phyloP scores from a whole-genome alignment of 768 basidiomycete species.

The Trametes gibbosa region DNA sequence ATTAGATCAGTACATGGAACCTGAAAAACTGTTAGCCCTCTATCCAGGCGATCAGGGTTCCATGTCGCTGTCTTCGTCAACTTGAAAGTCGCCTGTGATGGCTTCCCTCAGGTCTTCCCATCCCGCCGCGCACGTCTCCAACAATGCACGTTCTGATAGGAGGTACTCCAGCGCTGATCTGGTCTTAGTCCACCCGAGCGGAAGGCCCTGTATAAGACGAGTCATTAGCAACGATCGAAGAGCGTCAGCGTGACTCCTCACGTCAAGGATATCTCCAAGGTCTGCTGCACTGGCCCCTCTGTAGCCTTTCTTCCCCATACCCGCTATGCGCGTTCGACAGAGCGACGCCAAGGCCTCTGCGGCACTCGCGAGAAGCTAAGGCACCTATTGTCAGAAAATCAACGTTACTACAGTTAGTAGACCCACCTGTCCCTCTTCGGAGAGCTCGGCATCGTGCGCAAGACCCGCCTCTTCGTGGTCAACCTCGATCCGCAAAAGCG shows the following conservation, averaged over 20 bases:
- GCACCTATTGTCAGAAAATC: neutral
- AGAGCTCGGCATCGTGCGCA: neutral
- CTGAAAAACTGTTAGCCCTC: neutral
- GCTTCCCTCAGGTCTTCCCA: constrained; percentile 22
- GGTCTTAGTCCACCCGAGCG: constrained; percentile 9
- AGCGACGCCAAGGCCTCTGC: neutral
- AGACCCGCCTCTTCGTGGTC: neutral
- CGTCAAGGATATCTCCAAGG: constrained; percentile 15
- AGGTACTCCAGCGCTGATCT: constrained; percentile 22
- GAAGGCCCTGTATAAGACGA: constrained; percentile 13
- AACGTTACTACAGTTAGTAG: neutral
- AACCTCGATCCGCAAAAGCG: neutral
- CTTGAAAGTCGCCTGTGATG: neutral
- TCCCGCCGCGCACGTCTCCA: constrained; percentile 22
- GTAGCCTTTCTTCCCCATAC: constrained; percentile 13
- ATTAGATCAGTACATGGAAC: neutral
- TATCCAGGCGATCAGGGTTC: neutral
- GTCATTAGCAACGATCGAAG: neutral
- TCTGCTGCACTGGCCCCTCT: constrained; percentile 1
- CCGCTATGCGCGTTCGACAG: constrained; percentile 7
- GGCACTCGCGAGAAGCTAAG: neutral
- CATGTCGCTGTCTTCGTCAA: neutral
- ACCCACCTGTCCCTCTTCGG: neutral
- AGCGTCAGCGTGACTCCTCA: neutral
- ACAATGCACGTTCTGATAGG: constrained; percentile 26